Percentiles rank a stretch among this genome's conserved stretches.
These are phyloP conservation scores for Talaromyces pinophilus DNA, from an alignment of 2,329 filamentous ascomycete species.

Conservation along the genomic window DNA sequence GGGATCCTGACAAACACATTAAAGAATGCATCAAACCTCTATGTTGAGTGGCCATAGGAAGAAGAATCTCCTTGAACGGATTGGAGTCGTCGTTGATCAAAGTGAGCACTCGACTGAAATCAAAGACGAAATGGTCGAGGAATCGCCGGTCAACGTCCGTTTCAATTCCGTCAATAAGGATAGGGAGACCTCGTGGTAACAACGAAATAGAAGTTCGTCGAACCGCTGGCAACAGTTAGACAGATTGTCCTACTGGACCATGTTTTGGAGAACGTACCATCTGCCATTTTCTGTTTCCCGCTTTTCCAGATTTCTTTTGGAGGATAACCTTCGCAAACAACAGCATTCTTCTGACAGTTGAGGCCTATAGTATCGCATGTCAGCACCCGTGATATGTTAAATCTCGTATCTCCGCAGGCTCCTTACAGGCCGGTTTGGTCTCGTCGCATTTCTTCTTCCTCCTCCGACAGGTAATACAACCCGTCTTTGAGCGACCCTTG, in stretches of 20 bases:
- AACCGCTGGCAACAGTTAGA: constrained; percentile 29
- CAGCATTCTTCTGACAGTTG: constrained; percentile 91
- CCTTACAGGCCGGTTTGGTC: constrained; percentile 44
- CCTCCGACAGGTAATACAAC: constrained; percentile 61
- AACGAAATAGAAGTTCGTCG: constrained; percentile 36
- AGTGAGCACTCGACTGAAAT: constrained; percentile 77
- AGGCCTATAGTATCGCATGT: constrained; percentile 39
- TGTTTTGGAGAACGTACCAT: constrained; percentile 48
- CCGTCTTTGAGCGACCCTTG: constrained; percentile 67
- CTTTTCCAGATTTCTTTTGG: constrained; percentile 86
- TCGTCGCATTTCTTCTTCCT: constrained; percentile 63
- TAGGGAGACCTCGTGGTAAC: constrained; percentile 51
- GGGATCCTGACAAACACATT: constrained; percentile 77
- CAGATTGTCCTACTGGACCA: constrained; percentile 4
- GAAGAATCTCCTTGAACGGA: constrained; percentile 79
- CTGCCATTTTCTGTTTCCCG: constrained; percentile 73
- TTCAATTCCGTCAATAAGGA: constrained; percentile 78
- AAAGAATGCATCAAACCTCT: constrained; percentile 88
- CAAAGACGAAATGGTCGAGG: constrained; percentile 77
- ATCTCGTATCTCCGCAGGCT: not conserved
- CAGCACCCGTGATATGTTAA: not conserved
- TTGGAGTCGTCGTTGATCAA: constrained; percentile 79
- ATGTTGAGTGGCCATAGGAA: constrained; percentile 78
- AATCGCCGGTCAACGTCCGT: constrained; percentile 76
- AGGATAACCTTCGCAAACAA: constrained; percentile 87